Evolutionary conservation across 371 early-diverging fungal species (phyloP), one percentile per base, ranked within the genome.

Genomic region (Rhizopus sp.): DNA sequence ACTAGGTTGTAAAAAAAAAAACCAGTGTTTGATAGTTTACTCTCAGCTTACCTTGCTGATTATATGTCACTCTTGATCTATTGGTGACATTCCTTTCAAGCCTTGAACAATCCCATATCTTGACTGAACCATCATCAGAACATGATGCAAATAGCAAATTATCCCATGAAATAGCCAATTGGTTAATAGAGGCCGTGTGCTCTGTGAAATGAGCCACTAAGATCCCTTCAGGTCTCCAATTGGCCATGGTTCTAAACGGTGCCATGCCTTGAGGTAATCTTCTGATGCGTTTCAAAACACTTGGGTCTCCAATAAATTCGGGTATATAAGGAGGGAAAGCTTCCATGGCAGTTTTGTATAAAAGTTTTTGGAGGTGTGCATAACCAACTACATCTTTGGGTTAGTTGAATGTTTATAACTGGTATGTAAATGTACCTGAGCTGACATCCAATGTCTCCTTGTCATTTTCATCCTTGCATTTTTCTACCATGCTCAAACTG

Each of bases 111-210:
- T 96, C 97, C 91, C 95, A 96, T 33, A 95, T 82, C 63, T 89
- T 91, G 31, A 95, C 84, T 0, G 92, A 84, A 7, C 93, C 93
- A 66, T 95, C 95, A 47, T 91, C 90, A 3, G 92, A 89, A 52
- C 90, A 87, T 0, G 93, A 82, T 5, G 88, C 94, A 82, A 96
- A 95, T 57, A 93, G 84, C 4, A 76, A 70, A 59, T 90, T 84
- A 69, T 93, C 92, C 23, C 88, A 88, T 4, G 92, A 80, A 4
- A 92, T 80, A 3, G 76, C 79, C 1, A 95, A 63, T 45, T 88
- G 84, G 53, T 89, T 92, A 12, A 96, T 79, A 1, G 91, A 67
- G 4, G 83, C 93, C 17, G 83, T 85, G 69, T 97, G 97, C 57
- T 96, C 96, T 2, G 85, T 79, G 29, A 94, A 78, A 51, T 92